A percentile compares a stretch with the other conserved stretches of the same genome.
phyloP scores from a whole-genome alignment of 306 rosid genomes.

The Lotus japonicus region DNA sequence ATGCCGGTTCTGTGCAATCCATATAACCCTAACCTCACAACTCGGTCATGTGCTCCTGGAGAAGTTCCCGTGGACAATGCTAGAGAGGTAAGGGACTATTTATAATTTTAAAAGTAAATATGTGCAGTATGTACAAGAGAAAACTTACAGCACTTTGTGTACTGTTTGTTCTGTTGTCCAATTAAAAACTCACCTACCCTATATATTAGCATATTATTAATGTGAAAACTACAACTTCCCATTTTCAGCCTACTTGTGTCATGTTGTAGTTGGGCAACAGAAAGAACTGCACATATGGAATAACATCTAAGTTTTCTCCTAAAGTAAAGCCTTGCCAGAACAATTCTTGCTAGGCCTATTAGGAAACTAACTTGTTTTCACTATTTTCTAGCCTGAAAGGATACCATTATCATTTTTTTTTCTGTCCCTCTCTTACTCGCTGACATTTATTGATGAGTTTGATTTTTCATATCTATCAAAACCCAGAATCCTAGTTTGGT shows the following conservation, averaged over 20 bases:
- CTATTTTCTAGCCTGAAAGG: background rate
- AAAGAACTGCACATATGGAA: no score
- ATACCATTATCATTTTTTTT: background rate
- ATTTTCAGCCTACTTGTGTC: no score
- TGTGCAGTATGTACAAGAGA: no score
- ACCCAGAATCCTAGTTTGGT: no score
- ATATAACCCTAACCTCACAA: conserved; percentile 29
- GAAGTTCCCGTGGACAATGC: conserved; percentile 52
- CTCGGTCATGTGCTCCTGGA: conserved; percentile 39
- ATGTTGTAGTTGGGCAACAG: no score
- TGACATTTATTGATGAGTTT: background rate
- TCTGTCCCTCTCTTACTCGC: background rate
- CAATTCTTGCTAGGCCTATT: background rate
- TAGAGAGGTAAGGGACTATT: conserved; percentile 37
- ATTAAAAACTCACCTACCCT: no score
- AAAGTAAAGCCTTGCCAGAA: background rate
- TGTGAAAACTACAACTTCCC: no score
- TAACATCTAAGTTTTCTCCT: background rate
- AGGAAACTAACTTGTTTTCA: background rate
- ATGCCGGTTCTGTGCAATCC: conserved; percentile 83
- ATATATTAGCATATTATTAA: no score
- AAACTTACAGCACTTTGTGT: no score
- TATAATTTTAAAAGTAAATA: background rate
- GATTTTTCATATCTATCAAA: background rate
- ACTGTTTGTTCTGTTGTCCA: no score